Percentiles rank a stretch among this genome's conserved stretches.
phyloP scores from a whole-genome alignment of 768 basidiomycete genomes.

The Artomyces pyxidatus region DNA sequence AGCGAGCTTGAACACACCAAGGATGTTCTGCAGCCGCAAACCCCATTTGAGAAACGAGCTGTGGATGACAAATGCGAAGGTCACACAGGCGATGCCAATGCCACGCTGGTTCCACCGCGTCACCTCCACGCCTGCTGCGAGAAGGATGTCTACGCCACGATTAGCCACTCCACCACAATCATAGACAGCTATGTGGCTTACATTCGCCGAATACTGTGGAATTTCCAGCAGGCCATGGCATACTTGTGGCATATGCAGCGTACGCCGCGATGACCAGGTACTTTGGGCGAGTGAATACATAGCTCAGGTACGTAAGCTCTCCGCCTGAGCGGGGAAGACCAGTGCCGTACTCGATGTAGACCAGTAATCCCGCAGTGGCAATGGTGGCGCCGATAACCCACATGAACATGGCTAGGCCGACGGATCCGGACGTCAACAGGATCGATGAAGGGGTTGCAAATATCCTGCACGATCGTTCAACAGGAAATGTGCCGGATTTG shows the following conservation, averaged over 20 bases:
- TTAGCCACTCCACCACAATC: not conserved
- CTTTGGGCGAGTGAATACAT: constrained; percentile 53
- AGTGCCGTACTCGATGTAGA: constrained; percentile 74
- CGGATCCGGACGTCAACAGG: constrained; percentile 54
- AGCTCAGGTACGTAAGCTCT: constrained; percentile 72
- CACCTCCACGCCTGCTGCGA: constrained; percentile 1
- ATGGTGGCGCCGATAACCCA: constrained; percentile 64
- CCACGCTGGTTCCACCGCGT: constrained; percentile 36
- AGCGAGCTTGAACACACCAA: constrained; percentile 56
- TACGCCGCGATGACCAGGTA: constrained; percentile 56
- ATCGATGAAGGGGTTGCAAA: constrained; percentile 67
- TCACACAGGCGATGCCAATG: constrained; percentile 47
- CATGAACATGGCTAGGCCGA: constrained; percentile 59
- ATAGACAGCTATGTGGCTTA: constrained; percentile 20
- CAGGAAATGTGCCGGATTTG: no score
- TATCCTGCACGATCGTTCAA: no score
- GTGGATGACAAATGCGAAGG: constrained; percentile 50
- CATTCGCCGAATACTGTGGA: constrained; percentile 71
- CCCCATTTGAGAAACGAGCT: constrained; percentile 47
- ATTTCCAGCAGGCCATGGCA: constrained; percentile 52
- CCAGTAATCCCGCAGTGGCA: constrained; percentile 58
- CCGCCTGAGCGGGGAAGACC: constrained; percentile 65
- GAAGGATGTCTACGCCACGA: constrained; percentile 42
- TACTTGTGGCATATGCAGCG: constrained; percentile 47
- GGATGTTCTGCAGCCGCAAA: constrained; percentile 51